Conservation (phyloP, 2,329 filamentous ascomycete genomes). For the Alternaria sp. region DNA sequence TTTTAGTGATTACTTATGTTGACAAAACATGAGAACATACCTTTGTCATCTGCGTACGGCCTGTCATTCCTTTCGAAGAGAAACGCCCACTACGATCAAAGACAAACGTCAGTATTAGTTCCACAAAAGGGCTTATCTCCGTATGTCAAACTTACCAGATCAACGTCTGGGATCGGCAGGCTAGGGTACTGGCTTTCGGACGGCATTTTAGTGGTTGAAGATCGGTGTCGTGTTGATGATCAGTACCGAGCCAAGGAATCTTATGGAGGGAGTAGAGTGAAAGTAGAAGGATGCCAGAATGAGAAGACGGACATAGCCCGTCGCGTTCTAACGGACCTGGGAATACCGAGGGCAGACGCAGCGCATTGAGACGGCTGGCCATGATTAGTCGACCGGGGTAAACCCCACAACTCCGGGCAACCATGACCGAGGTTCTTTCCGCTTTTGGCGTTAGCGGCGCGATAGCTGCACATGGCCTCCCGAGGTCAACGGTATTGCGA, state of each 20-base stretch:
- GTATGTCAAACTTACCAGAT: constrained; percentile 55
- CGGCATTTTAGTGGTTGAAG: constrained; percentile 63
- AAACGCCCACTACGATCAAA: constrained; percentile 64
- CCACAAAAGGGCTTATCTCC: not conserved
- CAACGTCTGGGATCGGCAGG: constrained; percentile 73
- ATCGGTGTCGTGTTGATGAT: constrained; percentile 7
- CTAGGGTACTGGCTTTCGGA: constrained; percentile 69
- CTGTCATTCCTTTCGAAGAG: constrained; percentile 74
- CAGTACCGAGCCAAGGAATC: not conserved
- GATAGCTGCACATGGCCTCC: constrained; percentile 7
- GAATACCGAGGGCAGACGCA: constrained; percentile 10
- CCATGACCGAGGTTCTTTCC: constrained; percentile 29
- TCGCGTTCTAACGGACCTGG: constrained; percentile 11
- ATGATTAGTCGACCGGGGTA: constrained; percentile 20
- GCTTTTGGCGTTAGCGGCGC: constrained; percentile 15
- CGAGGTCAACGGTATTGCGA: constrained; percentile 24
- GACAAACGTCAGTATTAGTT: not conserved
- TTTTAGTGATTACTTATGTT: constrained; percentile 7
- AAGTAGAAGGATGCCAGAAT: constrained; percentile 8
- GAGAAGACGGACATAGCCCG: constrained; percentile 13
- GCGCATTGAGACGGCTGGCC: constrained; percentile 18
- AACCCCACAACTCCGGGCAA: constrained; percentile 16
- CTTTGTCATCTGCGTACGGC: constrained; percentile 73
- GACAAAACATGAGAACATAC: constrained; percentile 51
- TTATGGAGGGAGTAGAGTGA: constrained; percentile 6